phyloP scores from a whole-genome alignment of 2,329 filamentous ascomycete species.

The Stemphylium lycopersici region DNA sequence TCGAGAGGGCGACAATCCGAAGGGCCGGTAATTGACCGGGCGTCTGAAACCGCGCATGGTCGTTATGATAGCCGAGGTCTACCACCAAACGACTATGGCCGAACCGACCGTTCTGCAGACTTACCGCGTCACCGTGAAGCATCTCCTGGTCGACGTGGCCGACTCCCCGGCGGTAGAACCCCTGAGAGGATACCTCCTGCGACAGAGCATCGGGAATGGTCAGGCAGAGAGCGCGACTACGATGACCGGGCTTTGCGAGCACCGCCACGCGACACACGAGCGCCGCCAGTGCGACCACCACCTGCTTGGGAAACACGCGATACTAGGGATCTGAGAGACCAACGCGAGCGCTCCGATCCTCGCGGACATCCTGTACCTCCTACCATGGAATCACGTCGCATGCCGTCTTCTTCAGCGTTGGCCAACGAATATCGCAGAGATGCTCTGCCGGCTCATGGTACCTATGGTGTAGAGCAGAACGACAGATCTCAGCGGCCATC shows the following conservation, averaged over 20 bases:
- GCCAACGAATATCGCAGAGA: slow-evolving; percentile 40
- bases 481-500: slow-evolving; percentile 28
- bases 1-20: slow-evolving; percentile 47
- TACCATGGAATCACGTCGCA: slow-evolving; percentile 28
- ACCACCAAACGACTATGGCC: slow-evolving; percentile 49
- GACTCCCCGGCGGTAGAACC: slow-evolving; percentile 42
- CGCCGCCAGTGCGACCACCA: slow-evolving; percentile 29
- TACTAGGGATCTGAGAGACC: slow-evolving; percentile 35
- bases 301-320: slow-evolving; percentile 37
- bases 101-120: slow-evolving; percentile 53
- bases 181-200: slow-evolving; percentile 39
- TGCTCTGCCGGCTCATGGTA: slow-evolving; percentile 20
- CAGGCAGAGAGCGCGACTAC: slow-evolving; percentile 42
- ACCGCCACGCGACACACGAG: slow-evolving; percentile 41
- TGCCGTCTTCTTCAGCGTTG: slow-evolving; percentile 29
- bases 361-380: slow-evolving; percentile 31
- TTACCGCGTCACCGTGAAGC: slow-evolving; percentile 46
- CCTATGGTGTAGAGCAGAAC: slow-evolving; percentile 31
- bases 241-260: slow-evolving; percentile 46
- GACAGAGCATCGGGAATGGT: slow-evolving; percentile 43
- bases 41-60: slow-evolving; percentile 28
- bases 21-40: slow-evolving; percentile 40
- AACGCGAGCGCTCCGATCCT: slow-evolving; percentile 39
- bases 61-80: slow-evolving; percentile 45
- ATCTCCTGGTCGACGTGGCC: slow-evolving; percentile 49